Base-by-base conservation (phyloP, 257 asterid species). In the Forsythia suspensa region DNA sequence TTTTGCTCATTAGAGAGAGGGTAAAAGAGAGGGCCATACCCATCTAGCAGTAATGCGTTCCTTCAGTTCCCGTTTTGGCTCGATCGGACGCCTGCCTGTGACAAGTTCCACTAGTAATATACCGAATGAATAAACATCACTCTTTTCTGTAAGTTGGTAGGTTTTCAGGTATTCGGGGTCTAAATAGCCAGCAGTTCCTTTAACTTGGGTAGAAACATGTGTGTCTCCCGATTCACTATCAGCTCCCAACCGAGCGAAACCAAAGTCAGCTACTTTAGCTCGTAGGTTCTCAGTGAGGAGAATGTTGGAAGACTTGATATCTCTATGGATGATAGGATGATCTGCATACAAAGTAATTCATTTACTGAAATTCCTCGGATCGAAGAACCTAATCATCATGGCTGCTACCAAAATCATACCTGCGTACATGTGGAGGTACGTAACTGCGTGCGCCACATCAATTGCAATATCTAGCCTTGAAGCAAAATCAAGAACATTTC, bases 221-320 rank as follows among this genome's bases (percentile, higher is more conserved):
- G 99, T 94, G 43, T 84, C 97, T 65, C 97, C 97, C 2, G 91
- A 88, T 51, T 94, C 98, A 70, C 76, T 61, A 70, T 96, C 97
- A 5, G 92, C 95, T 3, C 83, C 98, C 76, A 89, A 79, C 44
- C 97, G 90, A 3, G 99, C 97, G 77, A 96, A 92, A 29, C 99
- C 99, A 78, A 96, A 96, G 82, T 96, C 99, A 0, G 99, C 98
- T 63, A 96, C 99, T 89, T 96, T 96, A 75, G 98, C 99, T 69
- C 98, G 90, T 80, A 90, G 85, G 39, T 85, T 89, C 48, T 92
- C 97, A 21, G 97, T 96, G 78, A 96, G 91, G 70, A 96, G 96
- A 81, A 96, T 96, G 88, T 96, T 96, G 68, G 99, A 96, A 41
- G 99, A 96, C 85, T 96, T 96, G 76, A 96, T 94, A 87, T 96